These are phyloP conservation scores for Neonectria sp. DNA, from an alignment of 2,329 filamentous ascomycete genomes.

Conservation along the genomic window DNA sequence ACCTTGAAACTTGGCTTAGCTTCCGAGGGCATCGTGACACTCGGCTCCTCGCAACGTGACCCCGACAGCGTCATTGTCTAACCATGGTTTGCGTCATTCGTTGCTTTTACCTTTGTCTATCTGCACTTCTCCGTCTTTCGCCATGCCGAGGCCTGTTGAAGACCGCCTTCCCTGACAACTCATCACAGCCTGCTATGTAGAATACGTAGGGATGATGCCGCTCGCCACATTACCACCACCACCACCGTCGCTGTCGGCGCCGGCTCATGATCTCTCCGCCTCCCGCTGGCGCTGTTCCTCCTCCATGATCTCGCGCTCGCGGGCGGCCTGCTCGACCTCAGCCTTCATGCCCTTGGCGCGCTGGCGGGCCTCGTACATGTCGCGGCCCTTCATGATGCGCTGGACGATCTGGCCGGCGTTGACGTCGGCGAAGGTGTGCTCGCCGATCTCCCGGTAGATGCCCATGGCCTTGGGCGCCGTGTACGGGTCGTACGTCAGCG, in stretches of 20 bases:
- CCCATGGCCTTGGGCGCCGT: conserved; percentile 83
- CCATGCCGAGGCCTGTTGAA: conserved; percentile 43
- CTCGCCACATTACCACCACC: conserved; percentile 19
- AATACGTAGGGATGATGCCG: conserved; percentile 3
- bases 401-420: conserved; percentile 95
- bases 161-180: conserved; percentile 26
- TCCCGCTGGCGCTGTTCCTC: conserved; percentile 69
- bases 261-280: conserved; percentile 51
- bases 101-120: conserved; percentile 9
- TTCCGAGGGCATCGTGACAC: not conserved
- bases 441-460: conserved; percentile 84
- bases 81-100: conserved; percentile 12
- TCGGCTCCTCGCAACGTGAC: conserved; percentile 5
- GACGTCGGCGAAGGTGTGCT: conserved; percentile 86
- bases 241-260: conserved; percentile 5
- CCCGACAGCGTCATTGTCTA: not conserved
- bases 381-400: conserved; percentile 88
- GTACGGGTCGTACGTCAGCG: conserved; percentile 85
- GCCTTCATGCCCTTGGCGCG: conserved; percentile 91
- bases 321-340: conserved; percentile 77
- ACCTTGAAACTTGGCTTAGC: not conserved
- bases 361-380: conserved; percentile 93
- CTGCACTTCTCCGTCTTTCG: conserved; percentile 17
- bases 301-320: conserved; percentile 74
- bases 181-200: not conserved